Percentiles rank a stretch among this genome's conserved stretches.
phyloP scores from a whole-genome alignment of 495 filamentous ascomycete genomes.

The Rhizodiscina lignyota region DNA sequence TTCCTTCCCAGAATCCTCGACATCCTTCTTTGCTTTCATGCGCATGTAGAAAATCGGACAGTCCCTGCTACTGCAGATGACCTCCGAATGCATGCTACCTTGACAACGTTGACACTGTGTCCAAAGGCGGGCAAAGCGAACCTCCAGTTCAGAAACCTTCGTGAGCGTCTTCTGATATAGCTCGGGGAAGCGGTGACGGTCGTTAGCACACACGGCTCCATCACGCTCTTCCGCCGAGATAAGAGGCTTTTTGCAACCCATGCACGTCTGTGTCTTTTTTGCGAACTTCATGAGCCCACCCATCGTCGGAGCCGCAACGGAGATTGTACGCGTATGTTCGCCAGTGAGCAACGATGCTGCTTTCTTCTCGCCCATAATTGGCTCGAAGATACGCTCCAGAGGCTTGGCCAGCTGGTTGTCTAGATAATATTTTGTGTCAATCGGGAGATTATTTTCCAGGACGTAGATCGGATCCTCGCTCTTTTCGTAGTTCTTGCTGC shows the following conservation, averaged over 20 bases:
- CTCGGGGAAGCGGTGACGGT: slow-evolving; percentile 71
- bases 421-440: slow-evolving; percentile 97
- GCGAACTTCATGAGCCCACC: slow-evolving; percentile 97
- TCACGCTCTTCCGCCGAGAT: slow-evolving; percentile 57
- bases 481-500: slow-evolving; percentile 84
- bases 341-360: slow-evolving; percentile 66
- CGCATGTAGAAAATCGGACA: slow-evolving; percentile 99
- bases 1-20: slow-evolving; percentile 89
- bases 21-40: slow-evolving; percentile 99
- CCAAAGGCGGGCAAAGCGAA: slow-evolving; percentile 85
- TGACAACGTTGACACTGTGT: slow-evolving; percentile 98
- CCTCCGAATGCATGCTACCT: slow-evolving; percentile 92
- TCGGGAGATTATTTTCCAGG: slow-evolving; percentile 90
- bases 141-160: slow-evolving; percentile 79
- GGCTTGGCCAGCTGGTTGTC: slow-evolving; percentile 97
- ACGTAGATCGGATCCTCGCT: slow-evolving; percentile 95
- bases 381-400: slow-evolving; percentile 88
- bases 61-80: slow-evolving; percentile 90
- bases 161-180: slow-evolving; percentile 82
- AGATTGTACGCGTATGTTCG: slow-evolving; percentile 82
- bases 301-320: slow-evolving; percentile 72
- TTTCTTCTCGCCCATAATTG: slow-evolving; percentile 85
- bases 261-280: slow-evolving; percentile 92
- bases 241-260: slow-evolving; percentile 96
- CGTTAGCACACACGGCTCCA: slow-evolving; percentile 79